phyloP scores from a whole-genome alignment of 495 filamentous ascomycete genomes.

The Bryoglossum gracile region DNA sequence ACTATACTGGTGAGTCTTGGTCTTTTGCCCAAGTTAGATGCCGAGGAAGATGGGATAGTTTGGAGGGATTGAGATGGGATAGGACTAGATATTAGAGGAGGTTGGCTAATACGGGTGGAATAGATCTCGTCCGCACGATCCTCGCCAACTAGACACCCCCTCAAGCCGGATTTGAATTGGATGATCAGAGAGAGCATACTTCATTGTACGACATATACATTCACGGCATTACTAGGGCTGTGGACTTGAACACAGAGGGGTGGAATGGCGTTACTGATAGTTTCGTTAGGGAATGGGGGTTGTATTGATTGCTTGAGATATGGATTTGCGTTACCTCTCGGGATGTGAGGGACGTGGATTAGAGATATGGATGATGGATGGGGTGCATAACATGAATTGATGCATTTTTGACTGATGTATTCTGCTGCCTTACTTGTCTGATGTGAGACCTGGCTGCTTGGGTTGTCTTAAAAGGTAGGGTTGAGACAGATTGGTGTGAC shows the following conservation, averaged over 20 bases:
- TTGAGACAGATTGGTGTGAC: too few species aligned
- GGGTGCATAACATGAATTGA: constrained; percentile 1
- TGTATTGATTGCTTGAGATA: too few species aligned
- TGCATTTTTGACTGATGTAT: too few species aligned
- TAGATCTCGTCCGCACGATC: constrained; percentile 89
- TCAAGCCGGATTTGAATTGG: background rate
- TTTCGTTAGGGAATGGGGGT: background rate
- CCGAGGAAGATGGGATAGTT: too few species aligned
- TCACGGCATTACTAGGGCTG: constrained; percentile 22
- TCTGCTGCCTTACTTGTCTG: too few species aligned
- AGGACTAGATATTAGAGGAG: background rate
- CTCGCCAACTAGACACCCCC: constrained; percentile 67
- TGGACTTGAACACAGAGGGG: constrained; percentile 4
- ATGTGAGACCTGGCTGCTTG: too few species aligned
- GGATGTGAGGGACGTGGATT: background rate
- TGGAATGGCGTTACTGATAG: constrained; percentile 8
- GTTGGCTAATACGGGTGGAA: background rate
- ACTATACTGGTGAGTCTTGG: constrained; percentile 80
- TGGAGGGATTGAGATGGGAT: background rate
- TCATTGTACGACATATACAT: constrained; percentile 19
- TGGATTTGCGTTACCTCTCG: too few species aligned
- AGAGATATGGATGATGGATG: too few species aligned
- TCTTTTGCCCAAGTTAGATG: too few species aligned
- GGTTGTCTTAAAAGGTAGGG: too few species aligned
- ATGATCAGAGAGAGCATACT: constrained; percentile 8